Base-by-base conservation (phyloP, 768 basidiomycete species). In the Mycena floridula region DNA sequence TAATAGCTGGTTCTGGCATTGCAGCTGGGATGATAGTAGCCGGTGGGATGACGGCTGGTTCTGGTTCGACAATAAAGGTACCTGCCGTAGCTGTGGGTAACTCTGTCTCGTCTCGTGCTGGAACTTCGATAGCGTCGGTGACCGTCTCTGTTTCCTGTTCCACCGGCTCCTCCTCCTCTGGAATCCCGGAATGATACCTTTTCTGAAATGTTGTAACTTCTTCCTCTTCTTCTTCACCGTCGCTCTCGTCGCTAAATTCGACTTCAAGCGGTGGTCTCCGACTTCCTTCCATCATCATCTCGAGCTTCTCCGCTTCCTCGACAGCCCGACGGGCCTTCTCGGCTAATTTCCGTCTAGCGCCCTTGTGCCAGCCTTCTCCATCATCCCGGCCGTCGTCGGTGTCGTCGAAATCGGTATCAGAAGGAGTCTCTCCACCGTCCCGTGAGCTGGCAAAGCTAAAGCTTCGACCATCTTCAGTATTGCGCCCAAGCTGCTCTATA, bases 221-320 rank as follows among this genome's bases (percentile, higher is more conserved):
- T 5, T 65, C 58, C 35, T 69, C 43, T 32, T 78, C 76, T 1
- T 74, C 77, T 44, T 85, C 83, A 18, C 55, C 72, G n/a, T 86
- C 87, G 50, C 86, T 87, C 59, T 88, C 85, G 58, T 89, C 88
- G 51, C 85, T 88, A 53, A 87, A 43, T 56, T 89, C 85, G 22
- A 84, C 79, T 22, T 81, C 73, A 36, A 88, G 86, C 3, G 87
- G 86, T 6, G 83, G 85, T 12, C 65, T 72, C 20, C 53, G 50
- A n/a, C 52, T 43, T 21, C 61, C 59, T 40, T 52, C 59, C 40
- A 71, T 65, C 44, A 69, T 60, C 12, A 63, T 69, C 48, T 72
- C 70, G 13, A 72, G 58, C 45, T 72, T 72, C 52, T 74, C 68
- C 5, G 73, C 73, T 50, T 81, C 77, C 58, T 78, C 77, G 25